Evolutionary conservation across 1,139 yeast genomes (phyloP), one percentile per base, ranked within the genome.

Genomic region (Yamadazyma kanchanaburiensis): DNA sequence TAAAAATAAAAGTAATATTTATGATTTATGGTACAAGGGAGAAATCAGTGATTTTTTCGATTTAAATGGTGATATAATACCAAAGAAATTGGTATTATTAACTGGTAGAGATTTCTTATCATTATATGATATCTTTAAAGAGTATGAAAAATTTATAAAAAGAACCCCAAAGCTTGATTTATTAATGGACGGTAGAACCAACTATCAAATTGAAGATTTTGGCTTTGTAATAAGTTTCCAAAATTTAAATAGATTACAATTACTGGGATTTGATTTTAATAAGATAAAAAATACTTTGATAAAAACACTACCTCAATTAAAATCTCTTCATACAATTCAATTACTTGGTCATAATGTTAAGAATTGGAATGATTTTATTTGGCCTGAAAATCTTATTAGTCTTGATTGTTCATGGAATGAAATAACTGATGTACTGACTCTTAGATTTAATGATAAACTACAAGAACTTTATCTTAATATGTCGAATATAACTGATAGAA

Each of bases 401-500:
- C 41, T 64, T 25, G 70, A 64, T 36, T 37, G 60, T 15, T 63
- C 70, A 3, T 64, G 70, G 70, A 53, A 50, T 17, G 39, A 45
- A 4, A 35, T 30, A 12, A 33, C 51, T 2, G 35, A 46, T 12
- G 27, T 49, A 6, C 27, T 33, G 4, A 49, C 55, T 5, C 7
- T 65, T 57, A 2, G 34, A 27, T 8, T 37, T 43, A 5, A 38
- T 52, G 50, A 12, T 2, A 24, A 26, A 7, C 15, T 41, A 8
- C 22, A 28, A 16, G 46, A 62, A 16, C 32, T 64, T 5, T 64
- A 53, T 37, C 56, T 63, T 46, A 64, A 64, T 37, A 46, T 44
- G 35, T 52, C 59, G 3, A 58, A 55, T 2, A 40, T 62, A 4
- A 33, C 29, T 10, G 15, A 27, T 5, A 7, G 16, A 15, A 35